Conservation (phyloP, 768 basidiomycete genomes). For the Collybia sp. region DNA sequence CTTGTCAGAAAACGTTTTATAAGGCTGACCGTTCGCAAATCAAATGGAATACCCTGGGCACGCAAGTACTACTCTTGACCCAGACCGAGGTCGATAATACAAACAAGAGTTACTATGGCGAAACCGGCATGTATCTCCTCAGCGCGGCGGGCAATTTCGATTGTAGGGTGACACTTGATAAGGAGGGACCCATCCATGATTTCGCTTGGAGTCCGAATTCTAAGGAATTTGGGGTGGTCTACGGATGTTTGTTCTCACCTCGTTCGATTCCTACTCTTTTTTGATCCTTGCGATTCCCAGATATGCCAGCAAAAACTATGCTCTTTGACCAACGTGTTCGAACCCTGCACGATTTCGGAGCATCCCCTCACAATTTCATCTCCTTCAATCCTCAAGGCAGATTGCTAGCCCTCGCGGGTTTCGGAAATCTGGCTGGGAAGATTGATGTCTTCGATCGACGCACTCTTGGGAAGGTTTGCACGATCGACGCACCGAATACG, state of each 20-base stretch:
- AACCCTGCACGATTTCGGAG: conserved; percentile 85
- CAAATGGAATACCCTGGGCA: conserved; percentile 96
- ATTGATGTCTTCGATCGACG: conserved; percentile 91
- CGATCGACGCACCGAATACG: conserved; percentile 90
- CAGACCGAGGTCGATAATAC: conserved; percentile 97
- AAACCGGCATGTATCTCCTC: conserved; percentile 91
- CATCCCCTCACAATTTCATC: conserved; percentile 87
- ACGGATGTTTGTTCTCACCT: conserved; percentile 72
- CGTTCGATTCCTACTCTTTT: neutral
- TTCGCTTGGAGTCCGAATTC: conserved; percentile 95
- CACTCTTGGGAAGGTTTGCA: conserved; percentile 69
- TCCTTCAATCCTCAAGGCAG: conserved; percentile 94
- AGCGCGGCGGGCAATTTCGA: conserved; percentile 93
- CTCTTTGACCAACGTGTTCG: conserved; percentile 90
- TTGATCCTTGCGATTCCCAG: conserved; percentile 30
- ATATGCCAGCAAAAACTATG: conserved; percentile 93
- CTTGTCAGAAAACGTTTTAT: conserved; percentile 89
- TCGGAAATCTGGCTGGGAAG: conserved; percentile 95
- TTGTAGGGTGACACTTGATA: conserved; percentile 83
- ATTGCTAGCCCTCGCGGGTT: conserved; percentile 86
- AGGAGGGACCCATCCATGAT: conserved; percentile 97
- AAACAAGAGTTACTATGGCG: conserved; percentile 97
- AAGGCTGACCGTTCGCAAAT: conserved; percentile 91
- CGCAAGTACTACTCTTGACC: conserved; percentile 85
- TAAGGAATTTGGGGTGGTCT: conserved; percentile 94